Base-by-base conservation (phyloP, 768 basidiomycete genomes). In the Solioccasus polychromus region DNA sequence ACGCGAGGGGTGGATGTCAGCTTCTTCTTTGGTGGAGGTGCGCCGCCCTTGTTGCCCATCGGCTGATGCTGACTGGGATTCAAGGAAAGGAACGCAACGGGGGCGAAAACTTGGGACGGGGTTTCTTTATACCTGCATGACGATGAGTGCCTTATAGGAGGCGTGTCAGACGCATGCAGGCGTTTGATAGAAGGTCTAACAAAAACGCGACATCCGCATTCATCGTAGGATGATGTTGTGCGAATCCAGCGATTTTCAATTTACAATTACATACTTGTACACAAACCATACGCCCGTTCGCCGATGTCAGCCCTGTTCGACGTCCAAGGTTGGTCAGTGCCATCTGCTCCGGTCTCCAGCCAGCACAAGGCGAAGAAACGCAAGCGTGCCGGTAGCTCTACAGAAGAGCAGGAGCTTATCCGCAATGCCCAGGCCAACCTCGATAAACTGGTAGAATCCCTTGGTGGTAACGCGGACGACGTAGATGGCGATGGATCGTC, bases 311-410 rank as follows among this genome's bases (percentile, higher is more conserved):
- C 74, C 46, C 68, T 79, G 52, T 87, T 88, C 63, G 70, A 83
- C 34, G 79, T 87, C 17, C 79, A 84, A 4, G 85, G 85, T 15
- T 88, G 85, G 85, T 72, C 77, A 24, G 66, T 86, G 12, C 64
- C 72, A 29, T 60, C 70, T 18, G 63, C 50, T 0, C 75, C 77
- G 6, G 61, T 78, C 35, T 46, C 67, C 24, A 65, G 70, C 34
- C 55, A 65, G 5, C 53, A 48, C 29, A 61, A 62, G 19, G 49
- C 61, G 3, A 76, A 74, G 42, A 65, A 68, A 15, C 81, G 75
- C 58, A 86, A 81, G 52, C 78, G 80, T 35, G 79, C 82, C 59
- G 48, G 41, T 23, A 29, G 58, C 17, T 58, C 60, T n/a, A n/a
- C n/a, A 19, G 72, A 76, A 31, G 59, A 66, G 32, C 67, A 65